Base-by-base conservation (phyloP, 1,139 yeast genomes). In the Fermentozyma sake region DNA sequence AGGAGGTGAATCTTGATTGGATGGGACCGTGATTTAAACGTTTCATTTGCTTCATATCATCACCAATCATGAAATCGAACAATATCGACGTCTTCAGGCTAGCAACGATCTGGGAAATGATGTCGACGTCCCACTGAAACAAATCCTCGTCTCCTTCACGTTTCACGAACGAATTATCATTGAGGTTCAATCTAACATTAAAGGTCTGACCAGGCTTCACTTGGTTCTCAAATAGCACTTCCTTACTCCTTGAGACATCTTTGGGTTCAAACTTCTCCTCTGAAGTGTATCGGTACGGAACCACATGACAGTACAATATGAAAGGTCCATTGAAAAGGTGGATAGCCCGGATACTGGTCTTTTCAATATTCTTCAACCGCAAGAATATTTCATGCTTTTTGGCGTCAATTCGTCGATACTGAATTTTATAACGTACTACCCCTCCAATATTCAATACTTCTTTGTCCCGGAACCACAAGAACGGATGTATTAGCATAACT, bases 191-290 rank as follows among this genome's bases (percentile, higher is more conserved):
- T 35, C 61, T 63, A 3, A 71, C 68, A 34, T 68, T 69, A 42
- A 75, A 76, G 2, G 71, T 57, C 35, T 72, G 75, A 8, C 84
- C 86, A 1, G 95, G 86, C 32, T 73, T 75, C 18, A 85, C 53
- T 30, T 55, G 58, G 38, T 66, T 64, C 26, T 60, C 50, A 38
- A 55, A 59, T 24, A 50, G 54, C 7, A 66, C 57, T 37, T 66
- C 72, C 20, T 50, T 38, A 27, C 46, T 50, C 12, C 39, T 37
- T 7, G 37, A 41, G 7, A 32, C 26, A 20, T 55, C 39, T 2
- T 45, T 54, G 7, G 66, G 67, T 1, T 32, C 37, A 30, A 59
- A 56, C 28, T 41, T 35, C 27, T 50, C 39, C 14, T 52, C 58
- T 31, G 54, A 55, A 27, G 62, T 44, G 42, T 68, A 77, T 35